These are phyloP conservation scores for Ensete ventricosum DNA, from an alignment of 176 grass and related monocot species.

Conservation along the genomic window DNA sequence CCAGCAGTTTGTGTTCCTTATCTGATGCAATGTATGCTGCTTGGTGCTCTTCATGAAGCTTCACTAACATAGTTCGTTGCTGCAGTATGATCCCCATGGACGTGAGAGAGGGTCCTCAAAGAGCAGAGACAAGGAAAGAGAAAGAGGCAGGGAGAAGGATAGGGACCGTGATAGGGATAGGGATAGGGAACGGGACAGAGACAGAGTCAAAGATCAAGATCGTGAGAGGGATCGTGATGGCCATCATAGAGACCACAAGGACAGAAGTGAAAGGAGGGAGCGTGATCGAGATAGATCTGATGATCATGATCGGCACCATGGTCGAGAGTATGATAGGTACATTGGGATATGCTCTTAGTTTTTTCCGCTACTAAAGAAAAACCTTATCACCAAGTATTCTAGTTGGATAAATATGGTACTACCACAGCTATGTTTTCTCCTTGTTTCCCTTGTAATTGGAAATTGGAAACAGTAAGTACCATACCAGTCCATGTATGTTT, in stretches of 20 bases:
- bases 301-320: slow-evolving; percentile 48
- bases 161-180: slow-evolving; percentile 45
- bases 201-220: slow-evolving; percentile 36
- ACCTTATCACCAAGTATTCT: no score
- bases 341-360: not conserved
- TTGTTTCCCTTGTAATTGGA: no score
- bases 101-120: slow-evolving; percentile 58
- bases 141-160: slow-evolving; percentile 42
- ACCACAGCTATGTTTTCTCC: no score
- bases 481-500: no score
- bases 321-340: slow-evolving; percentile 54
- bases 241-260: slow-evolving; percentile 41
- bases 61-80: not conserved
- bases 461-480: no score
- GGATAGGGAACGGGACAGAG: slow-evolving; percentile 55
- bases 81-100: slow-evolving; percentile 25
- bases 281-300: slow-evolving; percentile 39
- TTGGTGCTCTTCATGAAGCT: not conserved
- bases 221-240: slow-evolving; percentile 41
- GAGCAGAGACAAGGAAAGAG: slow-evolving; percentile 63
- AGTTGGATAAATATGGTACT: no score
- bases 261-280: slow-evolving; percentile 41
- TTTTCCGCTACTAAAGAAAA: not conserved
- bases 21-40: no score
- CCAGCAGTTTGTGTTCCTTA: no score